Conservation (phyloP, 2,329 filamentous ascomycete genomes). For the Alternaria sp. region DNA sequence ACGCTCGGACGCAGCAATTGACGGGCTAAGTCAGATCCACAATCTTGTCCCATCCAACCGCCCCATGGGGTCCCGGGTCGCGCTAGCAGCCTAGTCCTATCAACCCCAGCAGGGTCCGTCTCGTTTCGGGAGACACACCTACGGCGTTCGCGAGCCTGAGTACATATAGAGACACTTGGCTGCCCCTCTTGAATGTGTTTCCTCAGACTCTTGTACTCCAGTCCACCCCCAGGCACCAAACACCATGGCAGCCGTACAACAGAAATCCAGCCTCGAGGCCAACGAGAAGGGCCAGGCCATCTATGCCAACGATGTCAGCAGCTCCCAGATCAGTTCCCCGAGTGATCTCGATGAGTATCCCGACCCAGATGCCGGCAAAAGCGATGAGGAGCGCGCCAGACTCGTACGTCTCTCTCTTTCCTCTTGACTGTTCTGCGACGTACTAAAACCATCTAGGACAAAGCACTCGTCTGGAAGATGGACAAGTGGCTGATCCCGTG, state of each 20-base stretch:
- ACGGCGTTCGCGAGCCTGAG: slow-evolving; percentile 23
- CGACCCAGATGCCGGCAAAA: slow-evolving; percentile 48
- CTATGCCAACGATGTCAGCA: slow-evolving; percentile 40
- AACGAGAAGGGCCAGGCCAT: slow-evolving; percentile 37
- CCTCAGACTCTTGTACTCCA: slow-evolving; percentile 30
- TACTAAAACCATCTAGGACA: slow-evolving; percentile 42
- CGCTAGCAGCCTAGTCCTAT: slow-evolving; percentile 31
- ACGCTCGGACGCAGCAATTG: slow-evolving; percentile 36
- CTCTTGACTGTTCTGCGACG: neutral
- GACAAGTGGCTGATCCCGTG: slow-evolving; percentile 53
- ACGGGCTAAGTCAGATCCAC: slow-evolving; percentile 42
- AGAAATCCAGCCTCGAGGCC: slow-evolving; percentile 25
- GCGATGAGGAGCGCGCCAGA: slow-evolving; percentile 44
- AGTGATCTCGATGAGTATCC: slow-evolving; percentile 45
- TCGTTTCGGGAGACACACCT: slow-evolving; percentile 20
- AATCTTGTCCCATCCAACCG: slow-evolving; percentile 44
- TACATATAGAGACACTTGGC: slow-evolving; percentile 44
- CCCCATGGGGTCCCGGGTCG: slow-evolving; percentile 46
- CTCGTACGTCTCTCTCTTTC: slow-evolving; percentile 33
- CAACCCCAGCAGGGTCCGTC: slow-evolving; percentile 16
- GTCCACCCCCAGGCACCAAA: slow-evolving; percentile 17
- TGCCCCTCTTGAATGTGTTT: slow-evolving; percentile 24
- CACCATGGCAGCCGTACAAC: slow-evolving; percentile 47
- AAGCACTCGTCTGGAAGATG: slow-evolving; percentile 54
- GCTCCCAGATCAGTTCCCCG: slow-evolving; percentile 34